Conservation (phyloP, 169 alveolate species). For the Cryptosporidium viatorum region DNA sequence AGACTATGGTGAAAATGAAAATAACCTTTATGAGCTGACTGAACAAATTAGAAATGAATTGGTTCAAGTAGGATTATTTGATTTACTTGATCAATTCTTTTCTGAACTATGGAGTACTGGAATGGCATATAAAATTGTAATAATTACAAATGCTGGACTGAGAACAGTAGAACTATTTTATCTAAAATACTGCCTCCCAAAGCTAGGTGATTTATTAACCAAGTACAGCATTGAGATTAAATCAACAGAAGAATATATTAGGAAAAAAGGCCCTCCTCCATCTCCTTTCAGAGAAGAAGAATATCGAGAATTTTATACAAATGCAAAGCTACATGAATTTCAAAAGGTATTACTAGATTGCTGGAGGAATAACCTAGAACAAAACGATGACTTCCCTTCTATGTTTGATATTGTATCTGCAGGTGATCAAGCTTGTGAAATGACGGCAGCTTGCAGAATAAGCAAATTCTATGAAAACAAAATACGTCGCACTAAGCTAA, state of each 20-base stretch:
- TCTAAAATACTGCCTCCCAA: conserved; percentile 76
- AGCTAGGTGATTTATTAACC: conserved; percentile 74
- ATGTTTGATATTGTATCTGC: conserved; percentile 76
- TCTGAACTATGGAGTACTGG: conserved; percentile 55
- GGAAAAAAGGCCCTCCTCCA: conserved; percentile 77
- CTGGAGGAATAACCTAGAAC: conserved; percentile 20
- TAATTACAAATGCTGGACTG: conserved; percentile 79
- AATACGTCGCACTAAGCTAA: conserved; percentile 45
- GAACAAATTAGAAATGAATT: conserved; percentile 75
- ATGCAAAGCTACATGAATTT: conserved; percentile 76
- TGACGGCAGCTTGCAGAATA: conserved; percentile 79
- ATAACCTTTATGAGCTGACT: conserved; percentile 25
- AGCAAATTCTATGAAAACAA: conserved; percentile 63
- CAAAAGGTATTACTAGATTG: conserved; percentile 67
- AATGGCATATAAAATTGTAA: conserved; percentile 65
- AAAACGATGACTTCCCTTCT: conserved; percentile 1
- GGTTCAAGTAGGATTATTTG: conserved; percentile 73
- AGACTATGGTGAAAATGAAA: conserved; percentile 48
- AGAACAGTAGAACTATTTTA: conserved; percentile 78
- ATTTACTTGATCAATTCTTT: conserved; percentile 61
- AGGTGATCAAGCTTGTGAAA: conserved; percentile 81
- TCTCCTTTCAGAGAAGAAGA: conserved; percentile 77
- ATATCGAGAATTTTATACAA: conserved; percentile 78
- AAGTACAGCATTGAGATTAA: conserved; percentile 67
- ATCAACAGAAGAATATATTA: conserved; percentile 78